Evolutionary conservation across 306 rosid genomes (phyloP).

Genomic region (Styphnolobium japonicum): DNA sequence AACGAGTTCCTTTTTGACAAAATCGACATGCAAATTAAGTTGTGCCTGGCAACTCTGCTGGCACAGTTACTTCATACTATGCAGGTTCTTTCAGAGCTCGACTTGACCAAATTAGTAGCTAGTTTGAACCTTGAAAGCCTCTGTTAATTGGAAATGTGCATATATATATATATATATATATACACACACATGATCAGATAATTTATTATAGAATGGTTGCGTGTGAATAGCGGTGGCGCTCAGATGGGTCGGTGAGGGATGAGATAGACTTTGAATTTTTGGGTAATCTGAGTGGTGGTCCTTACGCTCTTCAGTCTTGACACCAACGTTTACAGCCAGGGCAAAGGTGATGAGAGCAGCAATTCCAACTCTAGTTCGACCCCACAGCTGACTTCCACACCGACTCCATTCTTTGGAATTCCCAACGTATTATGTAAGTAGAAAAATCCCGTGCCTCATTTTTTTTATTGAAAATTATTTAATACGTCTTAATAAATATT

Average conservation of each 20-base stretch:
- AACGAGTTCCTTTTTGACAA: conserved; percentile 33
- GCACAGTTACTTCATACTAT: conserved; percentile 41
- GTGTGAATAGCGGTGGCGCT: conserved; percentile 28
- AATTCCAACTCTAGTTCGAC: conserved; percentile 43
- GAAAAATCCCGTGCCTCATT: no score
- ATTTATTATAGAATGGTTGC: neutral
- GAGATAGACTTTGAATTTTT: conserved; percentile 54
- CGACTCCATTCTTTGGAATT: conserved; percentile 41
- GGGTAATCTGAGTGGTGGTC: conserved; percentile 36
- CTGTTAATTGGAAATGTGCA: no score
- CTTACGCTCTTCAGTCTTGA: conserved; percentile 47
- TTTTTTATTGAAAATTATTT: no score
- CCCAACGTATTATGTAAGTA: conserved; percentile 35
- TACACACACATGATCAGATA: neutral
- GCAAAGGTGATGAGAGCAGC: conserved; percentile 39
- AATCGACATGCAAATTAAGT: conserved; percentile 46
- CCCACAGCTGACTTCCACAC: conserved; percentile 45
- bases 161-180: no score
- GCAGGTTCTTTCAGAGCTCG: neutral
- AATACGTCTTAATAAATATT: no score
- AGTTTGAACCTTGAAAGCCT: no score
- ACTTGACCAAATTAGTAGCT: no score
- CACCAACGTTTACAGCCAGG: conserved; percentile 39
- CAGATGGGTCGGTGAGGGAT: conserved; percentile 31
- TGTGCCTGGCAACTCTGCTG: conserved; percentile 43